Evolutionary conservation across 306 rosid species (phyloP), one percentile per base, ranked within the genome.

Genomic region (Vigna hirtella): DNA sequence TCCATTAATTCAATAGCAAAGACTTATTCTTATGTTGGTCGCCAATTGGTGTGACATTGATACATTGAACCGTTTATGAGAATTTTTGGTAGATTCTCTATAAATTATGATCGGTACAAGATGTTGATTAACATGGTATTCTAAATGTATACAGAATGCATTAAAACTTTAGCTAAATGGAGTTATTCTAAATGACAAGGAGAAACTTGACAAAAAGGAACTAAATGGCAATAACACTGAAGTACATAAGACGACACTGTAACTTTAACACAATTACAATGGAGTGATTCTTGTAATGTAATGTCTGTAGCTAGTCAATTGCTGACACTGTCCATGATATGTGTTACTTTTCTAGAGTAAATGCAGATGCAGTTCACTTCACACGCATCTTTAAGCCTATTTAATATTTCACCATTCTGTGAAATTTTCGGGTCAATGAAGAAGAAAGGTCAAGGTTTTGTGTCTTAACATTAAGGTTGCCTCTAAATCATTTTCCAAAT

Each of bases 351-450:
- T 40, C 9, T 38, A 15, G n/a, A 69, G 66, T 66, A 68, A 26
- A 48, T 3, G 43, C 48, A 38, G 20, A 50, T 48, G 47, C 61
- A 73, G 68, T 42, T 74, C 50, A 43, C 40, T 42, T 74, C 55
- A 43, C 40, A 83, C 53, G 48, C 64, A 69, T 61, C 84, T 64
- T 76, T 6, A 73, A 77, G 48, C 22, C 61, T 49, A n/a, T 22
- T 43, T 72, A 38, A 76, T 61, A 69, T 61, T 63, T 69, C 70
- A 76, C 30, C 64, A 73, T 72, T 81, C 66, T 78, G 57, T 69
- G 63, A 73, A 12, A 62, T 17, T 73, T 85, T 66, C 92, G 85
- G 92, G 88, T 66, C 52, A 79, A 81, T 47, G 87, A 88, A 85
- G 86, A 86, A 84, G 88, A 83, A 26, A 42, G 85, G 72, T 74